These are phyloP conservation scores for Metschnikowia arizonensis DNA, from an alignment of 805 yeast species.

Conservation along the genomic window DNA sequence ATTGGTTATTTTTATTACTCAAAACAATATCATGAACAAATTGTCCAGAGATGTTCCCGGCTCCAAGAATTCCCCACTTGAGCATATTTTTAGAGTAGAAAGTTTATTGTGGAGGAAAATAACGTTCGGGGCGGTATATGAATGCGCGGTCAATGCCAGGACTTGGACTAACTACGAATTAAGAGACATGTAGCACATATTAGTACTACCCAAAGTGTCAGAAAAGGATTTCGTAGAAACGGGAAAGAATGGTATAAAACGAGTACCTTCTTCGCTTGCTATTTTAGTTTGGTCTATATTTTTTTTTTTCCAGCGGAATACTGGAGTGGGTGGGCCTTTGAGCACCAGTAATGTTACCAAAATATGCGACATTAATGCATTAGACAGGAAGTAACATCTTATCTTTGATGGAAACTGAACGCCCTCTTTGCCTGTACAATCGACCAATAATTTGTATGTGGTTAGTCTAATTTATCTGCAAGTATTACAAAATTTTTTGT, in stretches of 20 bases:
- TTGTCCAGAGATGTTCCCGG: conserved; percentile 46
- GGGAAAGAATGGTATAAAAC: not conserved
- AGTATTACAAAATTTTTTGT: too few relatives aligned
- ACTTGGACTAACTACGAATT: too few relatives aligned
- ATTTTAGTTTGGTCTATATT: too few relatives aligned
- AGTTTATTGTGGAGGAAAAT: not conserved
- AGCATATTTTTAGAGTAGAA: conserved; percentile 9
- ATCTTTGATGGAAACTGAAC: not conserved
- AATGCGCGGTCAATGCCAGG: conserved; percentile 1
- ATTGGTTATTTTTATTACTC: conserved; percentile 20
- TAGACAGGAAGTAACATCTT: not conserved
- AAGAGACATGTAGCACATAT: not conserved
- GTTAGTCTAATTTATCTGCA: not conserved
- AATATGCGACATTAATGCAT: not conserved
- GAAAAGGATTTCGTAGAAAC: not conserved
- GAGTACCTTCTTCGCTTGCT: too few relatives aligned
- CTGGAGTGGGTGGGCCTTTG: too few relatives aligned
- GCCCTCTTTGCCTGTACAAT: not conserved
- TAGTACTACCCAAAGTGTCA: not conserved
- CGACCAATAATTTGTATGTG: not conserved
- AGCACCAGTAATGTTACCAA: not conserved
- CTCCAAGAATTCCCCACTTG: conserved; percentile 49
- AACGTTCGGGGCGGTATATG: not conserved
- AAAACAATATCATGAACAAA: conserved; percentile 38
- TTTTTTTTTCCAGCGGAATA: too few relatives aligned